Evolutionary conservation across 2,329 filamentous ascomycete species (phyloP), one percentile per base, ranked within the genome.

Genomic region (Shiraia sp.): DNA sequence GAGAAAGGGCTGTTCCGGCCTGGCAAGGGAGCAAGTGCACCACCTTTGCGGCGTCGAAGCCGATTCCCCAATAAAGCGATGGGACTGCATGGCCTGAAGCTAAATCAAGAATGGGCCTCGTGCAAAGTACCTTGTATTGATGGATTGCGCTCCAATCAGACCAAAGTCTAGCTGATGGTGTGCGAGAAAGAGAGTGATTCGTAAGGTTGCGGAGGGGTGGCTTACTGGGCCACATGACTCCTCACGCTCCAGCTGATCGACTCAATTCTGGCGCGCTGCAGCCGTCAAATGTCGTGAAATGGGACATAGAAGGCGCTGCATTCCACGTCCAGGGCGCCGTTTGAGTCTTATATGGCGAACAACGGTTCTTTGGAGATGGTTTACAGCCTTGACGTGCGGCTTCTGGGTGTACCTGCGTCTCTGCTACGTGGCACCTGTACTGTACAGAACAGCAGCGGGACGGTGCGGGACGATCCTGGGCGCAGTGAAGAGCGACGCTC

Each of bases 381-480:
- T 57, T 23, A 50, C 61, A 54, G 55, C 47, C 40, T 49, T 53
- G 48, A 40, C 45, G 57, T 56, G 57, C 62, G 49, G 51, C 49
- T 52, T 53, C 51, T 47, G 47, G 47, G 56, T 51, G 59, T 62
- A 59, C 61, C 61, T 63, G 59, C 57, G 53, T 59, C 47, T 39
- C 53, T 63, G 61, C 60, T 60, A 66, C 64, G 64, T 67, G 64
- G 64, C 64, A 66, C 63, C 63, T 65, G 53, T 64, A 50, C 57
- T 57, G 58, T 51, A 53, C 59, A 63, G 56, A 60, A 59, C 48
- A 48, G 46, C 42, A 45, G 49, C 63, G 63, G 63, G 57, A 61
- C 63, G 63, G 55, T 51, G 59, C 59, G 61, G 61, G 63, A 65
- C 56, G 65, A 66, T 66, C 65, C 56, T 65, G 58, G 55, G 59